Evolutionary conservation across 2,329 filamentous ascomycete species (phyloP).

Genomic region (Arthroderma sp.): DNA sequence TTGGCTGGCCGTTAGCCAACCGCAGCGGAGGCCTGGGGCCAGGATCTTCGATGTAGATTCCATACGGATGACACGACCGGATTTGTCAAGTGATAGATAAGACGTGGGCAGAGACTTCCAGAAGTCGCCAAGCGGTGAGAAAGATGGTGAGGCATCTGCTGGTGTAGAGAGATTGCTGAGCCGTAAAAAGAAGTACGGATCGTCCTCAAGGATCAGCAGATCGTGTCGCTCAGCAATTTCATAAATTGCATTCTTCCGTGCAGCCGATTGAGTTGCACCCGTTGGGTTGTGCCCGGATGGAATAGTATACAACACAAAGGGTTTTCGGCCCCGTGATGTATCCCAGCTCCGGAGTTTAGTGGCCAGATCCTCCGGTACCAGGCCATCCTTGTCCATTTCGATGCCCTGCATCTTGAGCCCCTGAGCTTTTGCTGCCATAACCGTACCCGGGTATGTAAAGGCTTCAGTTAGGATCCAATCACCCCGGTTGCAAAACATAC

Average conservation of each 20-base stretch:
- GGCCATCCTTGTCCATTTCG: conserved; percentile 18
- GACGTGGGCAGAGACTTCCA: conserved; percentile 53
- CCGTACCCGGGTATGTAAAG: conserved; percentile 17
- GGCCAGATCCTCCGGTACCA: conserved; percentile 16
- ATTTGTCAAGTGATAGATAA: conserved; percentile 59
- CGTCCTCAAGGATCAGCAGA: conserved; percentile 69
- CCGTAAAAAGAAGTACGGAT: conserved; percentile 79
- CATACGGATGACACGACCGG: conserved; percentile 70
- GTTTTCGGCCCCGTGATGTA: conserved; percentile 32
- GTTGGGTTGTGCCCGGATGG: conserved; percentile 74
- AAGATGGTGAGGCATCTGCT: conserved; percentile 17
- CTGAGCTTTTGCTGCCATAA: conserved; percentile 15
- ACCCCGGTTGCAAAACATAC: conserved; percentile 17
- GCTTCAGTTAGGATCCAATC: conserved; percentile 15
- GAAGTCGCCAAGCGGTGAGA: conserved; percentile 46
- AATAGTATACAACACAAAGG: conserved; percentile 51
- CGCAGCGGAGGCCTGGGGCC: conserved; percentile 58
- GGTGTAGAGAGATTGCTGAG: conserved; percentile 38
- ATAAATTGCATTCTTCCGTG: conserved; percentile 56
- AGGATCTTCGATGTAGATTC: conserved; percentile 81
- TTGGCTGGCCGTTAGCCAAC: conserved; percentile 72
- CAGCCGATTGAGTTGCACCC: conserved; percentile 55
- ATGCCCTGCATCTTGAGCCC: conserved; percentile 16
- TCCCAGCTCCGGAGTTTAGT: conserved; percentile 16
- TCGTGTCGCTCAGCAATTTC: conserved; percentile 62